A percentile compares a stretch with the other conserved stretches of the same genome.
These are phyloP conservation scores for Boletus speciosus DNA, from an alignment of 768 basidiomycete genomes.

Conservation along the genomic window DNA sequence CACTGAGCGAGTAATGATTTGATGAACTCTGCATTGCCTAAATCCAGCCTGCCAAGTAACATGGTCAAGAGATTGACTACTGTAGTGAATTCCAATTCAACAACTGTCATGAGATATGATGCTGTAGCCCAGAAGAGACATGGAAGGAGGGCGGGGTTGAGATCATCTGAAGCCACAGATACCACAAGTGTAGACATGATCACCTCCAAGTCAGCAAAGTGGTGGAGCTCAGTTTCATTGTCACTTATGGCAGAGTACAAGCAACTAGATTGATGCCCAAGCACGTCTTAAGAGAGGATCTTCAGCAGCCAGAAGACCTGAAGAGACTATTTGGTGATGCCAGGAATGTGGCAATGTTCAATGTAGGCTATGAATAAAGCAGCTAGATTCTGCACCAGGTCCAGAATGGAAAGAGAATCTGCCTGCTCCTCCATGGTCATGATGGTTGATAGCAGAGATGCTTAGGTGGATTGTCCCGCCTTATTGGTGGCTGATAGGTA, in stretches of 20 bases:
- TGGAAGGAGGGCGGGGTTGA: slow-evolving; percentile 63
- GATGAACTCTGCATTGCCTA: slow-evolving; percentile 60
- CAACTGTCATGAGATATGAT: slow-evolving; percentile 79
- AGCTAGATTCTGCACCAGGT: slow-evolving; percentile 77
- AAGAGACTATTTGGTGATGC: slow-evolving; percentile 84
- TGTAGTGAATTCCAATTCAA: slow-evolving; percentile 74
- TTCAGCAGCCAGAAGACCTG: slow-evolving; percentile 85
- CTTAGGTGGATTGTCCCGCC: slow-evolving; percentile 42
- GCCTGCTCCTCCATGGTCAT: slow-evolving; percentile 56
- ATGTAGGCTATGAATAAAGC: slow-evolving; percentile 80
- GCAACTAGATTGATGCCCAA: slow-evolving; percentile 77
- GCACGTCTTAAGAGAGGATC: slow-evolving; percentile 67
- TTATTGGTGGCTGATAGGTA: slow-evolving; percentile 72
- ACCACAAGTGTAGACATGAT: slow-evolving; percentile 73
- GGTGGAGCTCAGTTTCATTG: slow-evolving; percentile 70
- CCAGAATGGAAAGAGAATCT: slow-evolving; percentile 62
- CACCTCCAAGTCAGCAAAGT: slow-evolving; percentile 65
- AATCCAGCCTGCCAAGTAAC: slow-evolving; percentile 64
- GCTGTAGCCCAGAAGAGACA: slow-evolving; percentile 85
- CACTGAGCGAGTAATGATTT: slow-evolving; percentile 65
- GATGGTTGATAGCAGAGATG: slow-evolving; percentile 49
- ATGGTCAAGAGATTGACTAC: slow-evolving; percentile 61
- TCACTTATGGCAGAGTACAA: slow-evolving; percentile 82
- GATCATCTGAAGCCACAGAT: slow-evolving; percentile 51
- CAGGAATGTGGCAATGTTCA: slow-evolving; percentile 81